Conservation (phyloP, 2,329 filamentous ascomycete species). For the Knufia fluminis region DNA sequence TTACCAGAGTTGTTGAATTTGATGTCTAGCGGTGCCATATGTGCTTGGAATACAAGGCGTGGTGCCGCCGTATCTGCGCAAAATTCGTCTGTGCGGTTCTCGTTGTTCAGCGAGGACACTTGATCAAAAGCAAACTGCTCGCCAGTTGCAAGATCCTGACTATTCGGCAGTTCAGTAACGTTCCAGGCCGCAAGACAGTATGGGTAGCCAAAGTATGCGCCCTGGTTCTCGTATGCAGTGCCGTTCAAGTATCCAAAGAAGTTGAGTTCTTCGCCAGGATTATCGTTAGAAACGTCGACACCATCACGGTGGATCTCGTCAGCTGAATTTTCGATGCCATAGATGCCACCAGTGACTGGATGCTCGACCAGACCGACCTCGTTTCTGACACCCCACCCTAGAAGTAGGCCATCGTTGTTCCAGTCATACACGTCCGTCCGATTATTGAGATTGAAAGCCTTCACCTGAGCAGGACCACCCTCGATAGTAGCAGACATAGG, state of each 20-base stretch:
- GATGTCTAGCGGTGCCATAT: constrained; percentile 63
- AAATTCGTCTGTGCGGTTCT: constrained; percentile 36
- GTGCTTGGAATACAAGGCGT: constrained; percentile 53
- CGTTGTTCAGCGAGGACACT: constrained; percentile 33
- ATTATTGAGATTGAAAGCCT: constrained; percentile 48
- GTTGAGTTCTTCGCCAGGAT: constrained; percentile 67
- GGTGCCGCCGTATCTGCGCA: constrained; percentile 38
- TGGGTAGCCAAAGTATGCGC: constrained; percentile 58
- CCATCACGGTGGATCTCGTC: constrained; percentile 53
- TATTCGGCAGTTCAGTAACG: constrained; percentile 41
- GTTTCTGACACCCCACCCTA: constrained; percentile 63
- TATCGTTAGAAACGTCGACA: constrained; percentile 56
- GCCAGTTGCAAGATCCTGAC: constrained; percentile 36
- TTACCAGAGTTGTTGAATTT: constrained; percentile 53
- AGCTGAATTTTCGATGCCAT: constrained; percentile 59
- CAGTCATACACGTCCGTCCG: constrained; percentile 35
- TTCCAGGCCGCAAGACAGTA: constrained; percentile 60
- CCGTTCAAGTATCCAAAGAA: constrained; percentile 55
- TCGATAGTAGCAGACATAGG: constrained; percentile 39
- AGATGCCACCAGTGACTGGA: constrained; percentile 41
- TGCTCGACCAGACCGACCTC: constrained; percentile 57
- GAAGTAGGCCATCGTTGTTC: constrained; percentile 42
- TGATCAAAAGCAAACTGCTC: constrained; percentile 41
- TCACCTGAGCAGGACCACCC: constrained; percentile 58
- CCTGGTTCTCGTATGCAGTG: constrained; percentile 34